Conservation (phyloP, 2,329 filamentous ascomycete species). For the Penicillium decumbens region DNA sequence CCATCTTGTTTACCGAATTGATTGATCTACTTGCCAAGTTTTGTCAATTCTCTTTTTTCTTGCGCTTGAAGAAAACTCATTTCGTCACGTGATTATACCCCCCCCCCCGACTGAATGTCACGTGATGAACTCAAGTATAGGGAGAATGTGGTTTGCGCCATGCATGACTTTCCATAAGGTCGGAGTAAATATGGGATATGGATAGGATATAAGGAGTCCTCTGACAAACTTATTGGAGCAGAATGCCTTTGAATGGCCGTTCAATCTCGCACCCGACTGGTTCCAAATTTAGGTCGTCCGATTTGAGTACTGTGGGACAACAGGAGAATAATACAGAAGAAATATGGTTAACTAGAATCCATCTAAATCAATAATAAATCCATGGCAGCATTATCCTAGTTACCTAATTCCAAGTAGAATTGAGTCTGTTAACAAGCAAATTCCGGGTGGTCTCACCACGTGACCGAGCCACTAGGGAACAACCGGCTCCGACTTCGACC, state of each 20-base stretch:
- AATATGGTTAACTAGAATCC: background rate
- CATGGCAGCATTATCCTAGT: background rate
- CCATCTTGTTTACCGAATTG: background rate
- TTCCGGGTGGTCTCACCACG: constrained; percentile 23
- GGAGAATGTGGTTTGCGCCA: background rate
- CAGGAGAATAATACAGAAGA: background rate
- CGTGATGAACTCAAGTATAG: background rate
- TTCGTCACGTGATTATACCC: background rate
- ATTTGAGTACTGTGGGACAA: background rate
- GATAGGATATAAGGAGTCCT: background rate
- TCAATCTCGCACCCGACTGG: background rate
- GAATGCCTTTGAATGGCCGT: background rate
- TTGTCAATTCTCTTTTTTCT: background rate
- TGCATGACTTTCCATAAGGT: background rate
- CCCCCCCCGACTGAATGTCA: background rate
- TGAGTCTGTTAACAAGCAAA: background rate
- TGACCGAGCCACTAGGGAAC: constrained; percentile 36
- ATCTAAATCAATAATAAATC: background rate
- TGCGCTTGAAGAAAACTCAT: background rate
- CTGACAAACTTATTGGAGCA: background rate
- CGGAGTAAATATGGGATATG: background rate
- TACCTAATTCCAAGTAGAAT: background rate
- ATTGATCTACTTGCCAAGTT: background rate
- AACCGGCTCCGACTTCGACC: constrained; percentile 39
- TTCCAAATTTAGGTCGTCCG: background rate